phyloP scores from a whole-genome alignment of 1,139 yeast species.

The Suzukiozyma palmioleophila region DNA sequence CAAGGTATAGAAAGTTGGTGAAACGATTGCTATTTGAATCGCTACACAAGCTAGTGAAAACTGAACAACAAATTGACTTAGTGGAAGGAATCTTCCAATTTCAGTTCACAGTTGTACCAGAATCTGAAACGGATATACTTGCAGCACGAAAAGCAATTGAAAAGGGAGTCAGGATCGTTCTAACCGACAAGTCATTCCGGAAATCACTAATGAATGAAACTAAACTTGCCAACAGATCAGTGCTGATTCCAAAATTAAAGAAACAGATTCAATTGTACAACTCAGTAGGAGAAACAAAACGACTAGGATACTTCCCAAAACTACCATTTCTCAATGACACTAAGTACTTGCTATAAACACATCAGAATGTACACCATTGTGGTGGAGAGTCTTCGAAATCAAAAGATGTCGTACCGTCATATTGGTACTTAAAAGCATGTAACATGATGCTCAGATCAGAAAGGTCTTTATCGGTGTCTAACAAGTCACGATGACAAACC shows the following conservation, averaged over 20 bases:
- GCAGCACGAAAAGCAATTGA: slow-evolving; percentile 25
- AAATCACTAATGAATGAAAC: slow-evolving; percentile 13
- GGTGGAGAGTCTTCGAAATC: slow-evolving; percentile 36
- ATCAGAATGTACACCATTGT: slow-evolving; percentile 28
- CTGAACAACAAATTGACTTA: slow-evolving; percentile 4
- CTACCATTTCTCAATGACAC: slow-evolving; percentile 17
- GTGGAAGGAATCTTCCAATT: slow-evolving; percentile 44
- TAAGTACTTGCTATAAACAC: slow-evolving; percentile 3
- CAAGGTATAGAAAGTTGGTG: slow-evolving; percentile 23
- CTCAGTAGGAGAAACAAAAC: slow-evolving; percentile 52
- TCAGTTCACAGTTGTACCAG: slow-evolving; percentile 34
- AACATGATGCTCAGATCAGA: slow-evolving; percentile 45
- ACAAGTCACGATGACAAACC: slow-evolving; percentile 42
- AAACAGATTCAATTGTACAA: slow-evolving; percentile 47
- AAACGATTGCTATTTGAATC: slow-evolving; percentile 21
- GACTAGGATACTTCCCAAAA: slow-evolving; percentile 47
- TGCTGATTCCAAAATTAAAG: slow-evolving; percentile 6
- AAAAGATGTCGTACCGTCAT: slow-evolving; percentile 11
- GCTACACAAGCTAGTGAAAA: slow-evolving; percentile 8
- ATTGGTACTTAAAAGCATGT: slow-evolving; percentile 51
- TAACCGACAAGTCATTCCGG: slow-evolving; percentile 13
- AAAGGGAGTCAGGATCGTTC: slow-evolving; percentile 24
- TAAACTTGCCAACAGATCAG: slow-evolving; percentile 9
- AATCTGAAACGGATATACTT: slow-evolving; percentile 21
- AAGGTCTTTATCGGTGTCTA: slow-evolving; percentile 31